Conservation (phyloP, 2,329 filamentous ascomycete genomes). For the Escovopsis sp. region DNA sequence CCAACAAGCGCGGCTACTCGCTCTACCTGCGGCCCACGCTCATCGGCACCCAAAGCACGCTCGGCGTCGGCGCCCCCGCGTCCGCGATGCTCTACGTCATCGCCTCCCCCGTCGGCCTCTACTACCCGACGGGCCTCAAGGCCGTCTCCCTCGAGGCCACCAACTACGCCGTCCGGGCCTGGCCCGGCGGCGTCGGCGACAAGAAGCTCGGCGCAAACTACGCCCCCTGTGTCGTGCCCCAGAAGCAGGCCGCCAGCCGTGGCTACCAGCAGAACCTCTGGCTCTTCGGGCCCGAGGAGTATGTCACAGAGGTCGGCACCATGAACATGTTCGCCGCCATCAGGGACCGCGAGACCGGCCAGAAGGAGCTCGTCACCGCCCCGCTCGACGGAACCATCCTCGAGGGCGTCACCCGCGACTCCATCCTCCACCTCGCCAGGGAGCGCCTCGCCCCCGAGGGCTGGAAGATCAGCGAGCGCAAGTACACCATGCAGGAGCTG, state of each 20-base stretch:
- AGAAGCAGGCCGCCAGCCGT: constrained; percentile 76
- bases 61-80: constrained; percentile 83
- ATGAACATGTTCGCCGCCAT: constrained; percentile 96
- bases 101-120: constrained; percentile 89
- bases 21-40: constrained; percentile 92
- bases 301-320: constrained; percentile 90
- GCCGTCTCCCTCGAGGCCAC: constrained; percentile 90
- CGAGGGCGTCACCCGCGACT: constrained; percentile 87
- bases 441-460: constrained; percentile 74
- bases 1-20: constrained; percentile 73
- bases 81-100: constrained; percentile 90
- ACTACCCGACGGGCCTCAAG: constrained; percentile 98
- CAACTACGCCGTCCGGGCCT: constrained; percentile 89
- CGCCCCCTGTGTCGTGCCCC: constrained; percentile 95
- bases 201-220: constrained; percentile 99
- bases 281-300: constrained; percentile 93
- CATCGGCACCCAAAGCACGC: constrained; percentile 90
- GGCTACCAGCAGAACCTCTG: constrained; percentile 98
- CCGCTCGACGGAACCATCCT: constrained; percentile 94
- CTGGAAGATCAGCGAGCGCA: constrained; percentile 78
- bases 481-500: constrained; percentile 82
- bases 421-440: constrained; percentile 69
- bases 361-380: constrained; percentile 88
- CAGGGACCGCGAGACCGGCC: constrained; percentile 70
- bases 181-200: constrained; percentile 94